Conservation (phyloP, 495 filamentous ascomycete species). For the Penicillium diatomitis region DNA sequence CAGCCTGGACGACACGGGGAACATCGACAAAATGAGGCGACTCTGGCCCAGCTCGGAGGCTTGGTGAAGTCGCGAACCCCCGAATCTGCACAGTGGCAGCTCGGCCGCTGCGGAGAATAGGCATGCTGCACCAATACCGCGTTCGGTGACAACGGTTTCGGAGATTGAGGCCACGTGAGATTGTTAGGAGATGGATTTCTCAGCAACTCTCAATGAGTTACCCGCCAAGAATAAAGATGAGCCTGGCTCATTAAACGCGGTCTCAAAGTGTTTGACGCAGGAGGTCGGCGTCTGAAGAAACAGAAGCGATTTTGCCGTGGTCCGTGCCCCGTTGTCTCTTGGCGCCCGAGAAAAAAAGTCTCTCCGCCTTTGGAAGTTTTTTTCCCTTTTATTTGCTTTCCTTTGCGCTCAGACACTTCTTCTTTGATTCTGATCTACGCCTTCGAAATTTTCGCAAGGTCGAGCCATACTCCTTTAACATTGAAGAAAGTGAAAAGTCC, state of each 20-base stretch:
- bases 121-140: slow-evolving; percentile 22
- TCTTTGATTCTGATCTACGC: slow-evolving; percentile 22
- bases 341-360: slow-evolving; percentile 32
- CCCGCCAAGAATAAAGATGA: not conserved
- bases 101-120: slow-evolving; percentile 31
- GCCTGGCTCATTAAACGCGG: slow-evolving; percentile 5
- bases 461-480: slow-evolving; percentile 5
- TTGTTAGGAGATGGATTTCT: not conserved
- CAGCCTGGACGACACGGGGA: slow-evolving; percentile 44
- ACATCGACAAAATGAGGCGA: slow-evolving; percentile 67
- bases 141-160: not conserved
- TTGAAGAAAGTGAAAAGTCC: slow-evolving; percentile 11
- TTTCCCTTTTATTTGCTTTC: slow-evolving; percentile 24
- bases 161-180: not conserved
- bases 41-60: slow-evolving; percentile 47
- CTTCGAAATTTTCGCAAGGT: slow-evolving; percentile 19
- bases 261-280: slow-evolving; percentile 3
- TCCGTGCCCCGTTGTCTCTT: slow-evolving; percentile 32
- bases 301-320: slow-evolving; percentile 39
- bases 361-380: slow-evolving; percentile 11
- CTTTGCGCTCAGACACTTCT: slow-evolving; percentile 27
- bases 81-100: slow-evolving; percentile 38
- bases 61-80: slow-evolving; percentile 32
- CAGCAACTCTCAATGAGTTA: not conserved
- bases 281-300: slow-evolving; percentile 21